Evolutionary conservation across 2,329 filamentous ascomycete genomes (phyloP).

Genomic region (Arthrobotrys musiformis): DNA sequence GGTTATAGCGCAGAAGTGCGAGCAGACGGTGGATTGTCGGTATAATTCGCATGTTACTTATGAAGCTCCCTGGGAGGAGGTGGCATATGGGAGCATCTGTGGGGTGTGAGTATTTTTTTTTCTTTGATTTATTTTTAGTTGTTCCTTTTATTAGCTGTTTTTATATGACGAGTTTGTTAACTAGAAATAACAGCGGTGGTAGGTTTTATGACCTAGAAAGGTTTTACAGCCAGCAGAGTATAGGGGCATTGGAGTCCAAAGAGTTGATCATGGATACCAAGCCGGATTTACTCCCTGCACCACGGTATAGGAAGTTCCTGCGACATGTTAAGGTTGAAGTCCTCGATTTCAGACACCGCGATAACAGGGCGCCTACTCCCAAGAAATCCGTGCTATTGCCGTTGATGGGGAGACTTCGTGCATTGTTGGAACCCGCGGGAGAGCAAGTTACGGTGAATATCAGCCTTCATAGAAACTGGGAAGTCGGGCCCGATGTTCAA

Average conservation of each 20-base stretch:
- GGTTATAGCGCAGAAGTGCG: background rate
- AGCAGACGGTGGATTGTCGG: background rate
- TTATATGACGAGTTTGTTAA: background rate
- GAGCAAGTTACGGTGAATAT: background rate
- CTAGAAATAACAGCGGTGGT: background rate
- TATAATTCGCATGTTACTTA: background rate
- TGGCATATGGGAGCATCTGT: background rate
- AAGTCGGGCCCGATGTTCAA: no score
- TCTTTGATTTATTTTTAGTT: background rate
- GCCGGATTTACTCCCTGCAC: background rate
- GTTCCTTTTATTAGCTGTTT: background rate
- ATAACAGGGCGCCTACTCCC: background rate
- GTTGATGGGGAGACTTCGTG: background rate
- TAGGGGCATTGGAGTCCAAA: background rate
- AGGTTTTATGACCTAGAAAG: background rate
- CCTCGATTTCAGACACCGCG: background rate
- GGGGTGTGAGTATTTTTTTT: background rate
- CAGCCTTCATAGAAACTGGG: background rate
- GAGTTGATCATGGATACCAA: background rate
- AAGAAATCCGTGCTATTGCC: background rate
- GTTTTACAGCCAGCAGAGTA: background rate
- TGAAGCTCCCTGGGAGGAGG: conserved; percentile 17
- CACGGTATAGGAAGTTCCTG: background rate
- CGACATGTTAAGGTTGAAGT: background rate
- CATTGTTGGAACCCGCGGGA: background rate